Evolutionary conservation across 2,329 filamentous ascomycete genomes (phyloP).

Genomic region (Xylaria sp.): DNA sequence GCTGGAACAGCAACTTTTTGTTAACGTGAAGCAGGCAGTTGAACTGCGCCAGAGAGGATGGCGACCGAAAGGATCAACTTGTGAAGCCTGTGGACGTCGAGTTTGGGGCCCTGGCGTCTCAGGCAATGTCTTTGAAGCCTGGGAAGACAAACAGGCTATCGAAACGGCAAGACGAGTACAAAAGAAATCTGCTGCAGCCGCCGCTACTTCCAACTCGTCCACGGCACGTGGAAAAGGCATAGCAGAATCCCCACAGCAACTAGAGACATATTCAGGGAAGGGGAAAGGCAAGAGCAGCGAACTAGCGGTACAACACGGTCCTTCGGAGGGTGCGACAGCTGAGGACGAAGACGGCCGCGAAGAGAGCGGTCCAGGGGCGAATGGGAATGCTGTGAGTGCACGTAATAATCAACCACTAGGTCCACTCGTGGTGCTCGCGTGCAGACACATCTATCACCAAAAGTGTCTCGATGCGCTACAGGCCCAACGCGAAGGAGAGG

Average conservation of each 20-base stretch:
- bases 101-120: constrained; percentile 91
- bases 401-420: constrained; percentile 63
- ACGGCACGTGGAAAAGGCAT: constrained; percentile 51
- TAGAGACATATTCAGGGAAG: constrained; percentile 50
- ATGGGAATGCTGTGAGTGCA: constrained; percentile 48
- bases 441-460: constrained; percentile 76
- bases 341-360: constrained; percentile 24
- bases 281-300: constrained; percentile 67
- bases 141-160: constrained; percentile 71
- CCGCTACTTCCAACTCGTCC: constrained; percentile 43
- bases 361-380: constrained; percentile 53
- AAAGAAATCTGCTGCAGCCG: constrained; percentile 49
- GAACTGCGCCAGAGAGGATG: constrained; percentile 84
- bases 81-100: constrained; percentile 83
- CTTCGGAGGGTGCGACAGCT: constrained; percentile 18
- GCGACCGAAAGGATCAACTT: constrained; percentile 86
- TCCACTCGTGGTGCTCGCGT: constrained; percentile 73
- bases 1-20: constrained; percentile 88
- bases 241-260: constrained; percentile 33
- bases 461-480: constrained; percentile 74
- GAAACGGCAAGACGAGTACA: constrained; percentile 60
- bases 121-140: constrained; percentile 80
- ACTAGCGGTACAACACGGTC: constrained; percentile 18
- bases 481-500: constrained; percentile 59
- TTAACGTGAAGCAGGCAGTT: constrained; percentile 79